Evolutionary conservation across 1,139 yeast genomes (phyloP), one percentile per base, ranked within the genome.

Genomic region (Maudiozyma humilis): DNA sequence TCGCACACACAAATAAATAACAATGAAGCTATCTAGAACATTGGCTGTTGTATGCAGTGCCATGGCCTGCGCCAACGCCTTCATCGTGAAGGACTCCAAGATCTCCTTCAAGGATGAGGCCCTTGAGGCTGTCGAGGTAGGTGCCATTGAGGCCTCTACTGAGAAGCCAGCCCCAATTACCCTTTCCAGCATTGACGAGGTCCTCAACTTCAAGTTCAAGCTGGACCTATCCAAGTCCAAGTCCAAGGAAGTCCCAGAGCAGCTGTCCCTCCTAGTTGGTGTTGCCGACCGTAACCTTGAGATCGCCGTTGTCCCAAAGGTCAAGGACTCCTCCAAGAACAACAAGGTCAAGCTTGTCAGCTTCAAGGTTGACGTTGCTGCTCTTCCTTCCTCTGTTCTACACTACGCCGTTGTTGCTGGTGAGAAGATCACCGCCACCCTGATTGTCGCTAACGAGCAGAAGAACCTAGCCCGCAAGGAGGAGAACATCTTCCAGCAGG

Each of bases 261-360:
- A 54, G 36, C 52, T 52, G 10, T 35, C 47, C n/a, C 29, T 58
- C 27, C 44, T 57, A 25, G 36, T 57, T 14, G 61, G 61, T 10
- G 36, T 50, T 34, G 51, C 53, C 5, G 50, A 45, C 6, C 45
- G 36, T n/a, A 47, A 46, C 18, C 38, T 56, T 34, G 62, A 58
- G 38, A 42, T 47, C 14, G 42, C 50, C 29, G 32, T 49, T 25
- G 40, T 44, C 17, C 47, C 55, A 14, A 44, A 36, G 15, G 39
- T 50, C 13, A 44, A 42, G 13, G 46, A 46, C 13, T 40, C 42
- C 16, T 43, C 41, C 2, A 36, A 42, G n/a, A 27, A 40, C 23
- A 33, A 36, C n/a, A 35, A 32, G 25, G 20, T 15, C 6, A 38
- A 38, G 16, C 32, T 39, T 15, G 44, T 44, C 12, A 37, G 18